phyloP scores from a whole-genome alignment of 1,139 yeast species.

The Candida albicans region DNA sequence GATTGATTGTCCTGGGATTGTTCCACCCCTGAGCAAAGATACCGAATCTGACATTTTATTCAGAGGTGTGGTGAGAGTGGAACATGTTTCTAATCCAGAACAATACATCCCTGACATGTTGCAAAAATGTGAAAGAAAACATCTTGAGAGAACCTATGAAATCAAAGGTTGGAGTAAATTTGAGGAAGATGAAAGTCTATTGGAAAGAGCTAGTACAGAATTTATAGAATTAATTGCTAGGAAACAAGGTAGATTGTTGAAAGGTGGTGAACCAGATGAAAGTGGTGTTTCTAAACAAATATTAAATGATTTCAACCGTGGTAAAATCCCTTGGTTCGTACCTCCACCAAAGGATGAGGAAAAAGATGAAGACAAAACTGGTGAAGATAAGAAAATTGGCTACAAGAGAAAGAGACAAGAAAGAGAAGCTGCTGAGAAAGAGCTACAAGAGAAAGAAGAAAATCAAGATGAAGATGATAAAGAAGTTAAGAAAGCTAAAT shows the following conservation, averaged over 20 bases:
- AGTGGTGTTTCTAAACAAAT: slow-evolving; percentile 88
- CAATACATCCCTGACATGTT: slow-evolving; percentile 90
- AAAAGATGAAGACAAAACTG: slow-evolving; percentile 40
- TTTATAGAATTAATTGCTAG: slow-evolving; percentile 89
- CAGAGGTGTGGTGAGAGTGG: slow-evolving; percentile 97
- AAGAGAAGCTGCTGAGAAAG: slow-evolving; percentile 23
- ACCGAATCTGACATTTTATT: slow-evolving; percentile 91
- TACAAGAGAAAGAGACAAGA: slow-evolving; percentile 54
- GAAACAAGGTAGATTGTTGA: slow-evolving; percentile 86
- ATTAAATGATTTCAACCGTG: slow-evolving; percentile 92
- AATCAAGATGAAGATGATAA: background rate
- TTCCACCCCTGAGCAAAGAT: slow-evolving; percentile 90
- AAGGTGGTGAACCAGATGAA: slow-evolving; percentile 98
- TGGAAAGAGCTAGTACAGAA: slow-evolving; percentile 64
- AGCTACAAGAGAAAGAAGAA: slow-evolving; percentile 12
- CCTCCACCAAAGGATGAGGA: slow-evolving; percentile 78
- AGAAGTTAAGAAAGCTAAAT: slow-evolving; percentile 1
- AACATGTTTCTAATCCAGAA: slow-evolving; percentile 92
- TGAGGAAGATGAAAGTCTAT: slow-evolving; percentile 39
- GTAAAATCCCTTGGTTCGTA: slow-evolving; percentile 97
- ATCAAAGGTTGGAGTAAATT: slow-evolving; percentile 80
- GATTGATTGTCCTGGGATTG: slow-evolving; percentile 98
- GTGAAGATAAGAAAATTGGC: slow-evolving; percentile 56
- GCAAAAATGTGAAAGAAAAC: slow-evolving; percentile 82
- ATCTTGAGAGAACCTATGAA: slow-evolving; percentile 94